Base-by-base conservation (phyloP, 768 basidiomycete species). In the Favolaschia claudopus region DNA sequence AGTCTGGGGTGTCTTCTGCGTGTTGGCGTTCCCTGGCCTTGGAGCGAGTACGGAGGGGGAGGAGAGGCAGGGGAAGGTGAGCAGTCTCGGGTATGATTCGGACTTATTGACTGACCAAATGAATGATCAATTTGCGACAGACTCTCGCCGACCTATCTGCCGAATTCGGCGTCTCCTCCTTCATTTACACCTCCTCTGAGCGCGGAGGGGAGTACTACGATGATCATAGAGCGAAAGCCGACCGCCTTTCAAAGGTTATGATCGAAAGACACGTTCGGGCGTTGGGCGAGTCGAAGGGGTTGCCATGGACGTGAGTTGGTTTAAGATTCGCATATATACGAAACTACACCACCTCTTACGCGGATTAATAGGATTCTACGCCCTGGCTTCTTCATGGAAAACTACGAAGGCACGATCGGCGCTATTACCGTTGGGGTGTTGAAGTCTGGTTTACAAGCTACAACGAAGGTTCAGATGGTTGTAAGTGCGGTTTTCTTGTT, bases 1-100 rank as follows among this genome's bases (percentile, higher is more conserved):
- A 1, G 65, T 79, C 24, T 79, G 74, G 75, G 79, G 77, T 36
- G 78, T 80, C 12, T 78, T 74, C 52, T 71, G 72, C 24, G 74
- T 75, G 31, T 67, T 78, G 3, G 74, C 71, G 8, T 79, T 69
- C 55, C 77, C 79, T 1, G 79, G 79, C 20, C 72, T 80, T 14
- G 78, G 79, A 17, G 75, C 71, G 7, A 72, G 71, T 49, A 74
- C 74, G 5, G 74, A 77, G 32, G 76, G 72, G 3, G 77, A 75
- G 52, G 74, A 74, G 57, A 67, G 61, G 22, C 79, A 79, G 45
- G 79, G 79, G 17, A 79, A 74, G 67, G 79, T 76, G 36, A 40
- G 72, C n/a, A n/a, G 65, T 7, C 22, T 14, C 17, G n/a, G 10
- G 4, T 7, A 40, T 17, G 17, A 17, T 6, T 12, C 42, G 25